phyloP scores from a whole-genome alignment of 331 rosid species.

The Telfairia occidentalis region DNA sequence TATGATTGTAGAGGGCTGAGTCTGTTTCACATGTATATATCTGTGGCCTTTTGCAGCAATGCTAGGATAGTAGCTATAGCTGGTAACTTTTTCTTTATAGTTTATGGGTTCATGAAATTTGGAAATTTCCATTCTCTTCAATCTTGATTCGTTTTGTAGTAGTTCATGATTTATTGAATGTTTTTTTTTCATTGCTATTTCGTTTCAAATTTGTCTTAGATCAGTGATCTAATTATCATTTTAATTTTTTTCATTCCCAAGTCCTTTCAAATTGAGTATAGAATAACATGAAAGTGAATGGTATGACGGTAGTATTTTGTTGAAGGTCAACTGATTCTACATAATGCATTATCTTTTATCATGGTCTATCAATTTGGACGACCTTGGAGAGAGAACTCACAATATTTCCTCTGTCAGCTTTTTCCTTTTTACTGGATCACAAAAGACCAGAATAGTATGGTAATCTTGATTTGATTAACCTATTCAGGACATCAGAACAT shows the following conservation, averaged over 20 bases:
- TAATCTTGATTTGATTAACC: neutral
- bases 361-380: neutral
- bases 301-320: neutral
- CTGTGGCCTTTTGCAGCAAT: conserved; percentile 36
- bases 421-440: neutral
- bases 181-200: neutral
- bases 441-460: neutral
- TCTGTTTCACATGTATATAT: conserved; percentile 36
- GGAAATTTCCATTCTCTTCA: neutral
- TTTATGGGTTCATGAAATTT: neutral
- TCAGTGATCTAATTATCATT: neutral
- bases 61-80: conserved; percentile 19
- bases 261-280: neutral
- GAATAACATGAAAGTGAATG: conserved; percentile 2
- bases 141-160: neutral
- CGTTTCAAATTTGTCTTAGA: neutral
- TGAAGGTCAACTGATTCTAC: neutral
- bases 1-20: conserved; percentile 19
- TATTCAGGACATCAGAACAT: neutral
- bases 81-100: conserved; percentile 17
- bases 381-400: neutral
- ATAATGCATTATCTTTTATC: neutral
- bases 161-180: neutral
- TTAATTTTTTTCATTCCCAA: neutral
- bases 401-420: neutral